phyloP scores from a whole-genome alignment of 176 grass and related monocot species.

The Secale cereale region DNA sequence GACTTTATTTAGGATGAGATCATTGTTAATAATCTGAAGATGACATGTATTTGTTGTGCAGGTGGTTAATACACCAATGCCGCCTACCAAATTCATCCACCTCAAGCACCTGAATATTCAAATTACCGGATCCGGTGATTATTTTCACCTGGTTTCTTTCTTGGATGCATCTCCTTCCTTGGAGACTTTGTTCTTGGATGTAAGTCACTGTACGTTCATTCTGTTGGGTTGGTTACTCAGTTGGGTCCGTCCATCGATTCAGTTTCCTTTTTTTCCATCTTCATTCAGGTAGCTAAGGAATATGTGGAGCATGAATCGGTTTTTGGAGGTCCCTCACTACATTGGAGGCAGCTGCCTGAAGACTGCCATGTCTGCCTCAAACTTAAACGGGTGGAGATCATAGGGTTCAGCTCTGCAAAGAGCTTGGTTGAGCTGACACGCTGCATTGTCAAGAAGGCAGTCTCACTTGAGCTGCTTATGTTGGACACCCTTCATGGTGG shows the following conservation, averaged over 20 bases:
- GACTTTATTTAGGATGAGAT: neutral
- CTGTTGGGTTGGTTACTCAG: too few relatives aligned
- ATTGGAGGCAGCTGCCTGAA: neutral
- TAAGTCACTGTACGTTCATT: neutral
- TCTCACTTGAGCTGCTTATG: neutral
- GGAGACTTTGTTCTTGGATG: neutral
- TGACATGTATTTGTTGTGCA: too few relatives aligned
- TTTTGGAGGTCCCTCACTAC: neutral
- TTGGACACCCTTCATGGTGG: neutral
- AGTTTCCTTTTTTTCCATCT: neutral
- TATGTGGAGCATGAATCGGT: neutral
- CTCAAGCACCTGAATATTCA: constrained; percentile 3
- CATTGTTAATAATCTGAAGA: too few relatives aligned
- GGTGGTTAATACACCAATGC: neutral
- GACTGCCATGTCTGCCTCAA: neutral
- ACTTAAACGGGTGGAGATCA: neutral
- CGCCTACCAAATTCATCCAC: neutral
- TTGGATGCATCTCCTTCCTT: neutral
- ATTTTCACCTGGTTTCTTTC: neutral
- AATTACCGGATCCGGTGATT: neutral
- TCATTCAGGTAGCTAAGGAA: neutral
- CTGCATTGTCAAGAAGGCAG: neutral
- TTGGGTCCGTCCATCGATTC: too few relatives aligned
- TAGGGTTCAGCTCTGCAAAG: neutral
- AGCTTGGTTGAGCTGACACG: neutral